phyloP scores from a whole-genome alignment of 352 stramenopile genomes.

The Halophytophthora batemanensis region DNA sequence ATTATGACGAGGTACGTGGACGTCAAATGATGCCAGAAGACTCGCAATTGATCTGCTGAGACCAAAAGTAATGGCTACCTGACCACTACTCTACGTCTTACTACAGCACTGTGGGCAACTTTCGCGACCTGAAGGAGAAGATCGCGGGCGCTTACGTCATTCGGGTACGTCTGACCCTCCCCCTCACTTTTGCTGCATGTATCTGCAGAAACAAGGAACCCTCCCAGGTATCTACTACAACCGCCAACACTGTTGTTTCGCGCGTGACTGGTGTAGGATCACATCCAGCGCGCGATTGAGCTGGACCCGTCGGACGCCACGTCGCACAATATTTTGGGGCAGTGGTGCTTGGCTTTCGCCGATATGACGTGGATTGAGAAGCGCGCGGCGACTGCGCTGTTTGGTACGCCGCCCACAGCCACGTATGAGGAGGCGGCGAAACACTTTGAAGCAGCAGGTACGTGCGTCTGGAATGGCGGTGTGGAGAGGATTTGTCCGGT shows the following conservation, averaged over 20 bases:
- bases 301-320: constrained; percentile 60
- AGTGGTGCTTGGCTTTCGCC: constrained; percentile 78
- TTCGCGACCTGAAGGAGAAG: constrained; percentile 62
- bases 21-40: neutral
- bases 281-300: constrained; percentile 69
- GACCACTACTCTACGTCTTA: neutral
- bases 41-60: neutral
- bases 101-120: constrained; percentile 51
- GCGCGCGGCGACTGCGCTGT: constrained; percentile 57
- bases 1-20: constrained; percentile 53
- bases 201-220: neutral
- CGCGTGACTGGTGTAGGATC: constrained; percentile 36
- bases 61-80: neutral
- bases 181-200: neutral
- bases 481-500: too few species aligned
- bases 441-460: constrained; percentile 56
- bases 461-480: neutral
- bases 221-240: neutral
- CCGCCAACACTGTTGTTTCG: constrained; percentile 1
- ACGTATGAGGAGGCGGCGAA: constrained; percentile 64
- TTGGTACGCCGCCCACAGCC: constrained; percentile 49
- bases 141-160: constrained; percentile 69
- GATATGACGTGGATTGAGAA: constrained; percentile 81
- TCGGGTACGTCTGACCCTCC: constrained; percentile 24
- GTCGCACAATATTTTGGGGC: constrained; percentile 66